A percentile compares a stretch with the other conserved stretches of the same genome.
Conservation (phyloP, 805 yeast species). For the Starmerella etchellsii region DNA sequence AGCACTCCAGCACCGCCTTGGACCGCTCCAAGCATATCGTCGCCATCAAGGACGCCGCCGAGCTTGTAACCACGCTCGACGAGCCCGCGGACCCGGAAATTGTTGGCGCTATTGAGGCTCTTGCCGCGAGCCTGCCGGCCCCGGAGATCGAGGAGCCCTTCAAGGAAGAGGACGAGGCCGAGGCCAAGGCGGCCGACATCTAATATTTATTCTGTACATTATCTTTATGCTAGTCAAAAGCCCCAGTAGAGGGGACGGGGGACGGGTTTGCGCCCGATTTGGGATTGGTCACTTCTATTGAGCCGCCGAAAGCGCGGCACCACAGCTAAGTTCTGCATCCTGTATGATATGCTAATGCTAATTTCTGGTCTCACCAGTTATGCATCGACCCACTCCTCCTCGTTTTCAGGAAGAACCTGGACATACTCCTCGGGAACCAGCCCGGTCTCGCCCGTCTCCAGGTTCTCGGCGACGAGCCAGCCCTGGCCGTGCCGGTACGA, state of each 20-base stretch:
- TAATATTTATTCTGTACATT: no score
- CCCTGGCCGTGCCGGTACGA: slow-evolving; percentile 94
- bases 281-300: no score
- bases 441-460: slow-evolving; percentile 67
- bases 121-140: slow-evolving; percentile 47
- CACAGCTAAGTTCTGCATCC: no score
- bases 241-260: no score
- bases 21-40: slow-evolving; percentile 28
- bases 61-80: slow-evolving; percentile 25
- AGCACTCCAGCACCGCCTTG: slow-evolving; percentile 1
- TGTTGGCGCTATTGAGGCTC: slow-evolving; percentile 36
- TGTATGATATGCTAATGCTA: no score
- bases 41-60: slow-evolving; percentile 32
- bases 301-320: no score
- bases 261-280: no score
- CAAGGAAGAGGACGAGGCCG: slow-evolving; percentile 11
- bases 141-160: slow-evolving; percentile 29
- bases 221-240: no score
- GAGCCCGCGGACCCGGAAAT: slow-evolving; percentile 24
- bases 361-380: no score
- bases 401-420: slow-evolving; percentile 31
- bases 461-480: slow-evolving; percentile 87
- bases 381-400: slow-evolving; percentile 17
- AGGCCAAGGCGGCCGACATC: no score
- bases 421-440: slow-evolving; percentile 93